These are phyloP conservation scores for Lunasporangiospora selenospora DNA, from an alignment of 192 early-diverging fungal species.

Conservation along the genomic window DNA sequence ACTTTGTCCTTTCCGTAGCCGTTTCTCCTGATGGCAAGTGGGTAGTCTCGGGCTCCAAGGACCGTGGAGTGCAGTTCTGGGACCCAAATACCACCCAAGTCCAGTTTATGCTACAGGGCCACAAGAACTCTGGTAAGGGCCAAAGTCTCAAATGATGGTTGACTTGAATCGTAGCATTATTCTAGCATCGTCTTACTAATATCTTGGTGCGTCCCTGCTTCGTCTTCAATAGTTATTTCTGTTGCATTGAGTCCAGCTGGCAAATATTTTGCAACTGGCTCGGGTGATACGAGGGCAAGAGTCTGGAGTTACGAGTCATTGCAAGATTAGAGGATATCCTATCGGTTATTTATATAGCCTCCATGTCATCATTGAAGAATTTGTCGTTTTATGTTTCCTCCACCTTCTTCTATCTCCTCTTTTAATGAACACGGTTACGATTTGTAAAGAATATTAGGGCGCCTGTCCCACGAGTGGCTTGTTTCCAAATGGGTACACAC, in stretches of 20 bases:
- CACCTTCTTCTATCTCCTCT: too few relatives aligned
- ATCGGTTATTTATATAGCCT: too few relatives aligned
- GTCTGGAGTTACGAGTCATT: slow-evolving; percentile 84
- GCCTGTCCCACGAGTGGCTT: too few relatives aligned
- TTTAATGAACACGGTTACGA: too few relatives aligned
- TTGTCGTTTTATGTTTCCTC: too few relatives aligned
- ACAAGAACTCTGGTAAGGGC: slow-evolving; percentile 93
- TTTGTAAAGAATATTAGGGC: too few relatives aligned
- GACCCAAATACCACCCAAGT: slow-evolving; percentile 75
- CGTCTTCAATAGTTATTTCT: slow-evolving; percentile 75
- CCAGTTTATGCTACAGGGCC: slow-evolving; percentile 90
- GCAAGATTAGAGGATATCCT: slow-evolving; percentile 11
- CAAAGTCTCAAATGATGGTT: too few relatives aligned
- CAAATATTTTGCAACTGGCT: slow-evolving; percentile 94
- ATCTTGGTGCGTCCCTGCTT: too few relatives aligned
- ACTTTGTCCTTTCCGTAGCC: slow-evolving; percentile 97
- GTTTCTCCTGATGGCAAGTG: slow-evolving; percentile 85
- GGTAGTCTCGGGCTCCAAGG: slow-evolving; percentile 93
- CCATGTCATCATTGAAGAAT: too few relatives aligned
- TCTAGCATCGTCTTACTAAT: too few relatives aligned
- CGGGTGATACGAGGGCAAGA: slow-evolving; percentile 90
- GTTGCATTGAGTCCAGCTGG: slow-evolving; percentile 85
- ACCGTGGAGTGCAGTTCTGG: slow-evolving; percentile 95
- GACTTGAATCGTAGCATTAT: too few relatives aligned
- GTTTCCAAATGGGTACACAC: too few relatives aligned